Base-by-base conservation (phyloP, 2,329 filamentous ascomycete species). In the Penicillium olsonii region DNA sequence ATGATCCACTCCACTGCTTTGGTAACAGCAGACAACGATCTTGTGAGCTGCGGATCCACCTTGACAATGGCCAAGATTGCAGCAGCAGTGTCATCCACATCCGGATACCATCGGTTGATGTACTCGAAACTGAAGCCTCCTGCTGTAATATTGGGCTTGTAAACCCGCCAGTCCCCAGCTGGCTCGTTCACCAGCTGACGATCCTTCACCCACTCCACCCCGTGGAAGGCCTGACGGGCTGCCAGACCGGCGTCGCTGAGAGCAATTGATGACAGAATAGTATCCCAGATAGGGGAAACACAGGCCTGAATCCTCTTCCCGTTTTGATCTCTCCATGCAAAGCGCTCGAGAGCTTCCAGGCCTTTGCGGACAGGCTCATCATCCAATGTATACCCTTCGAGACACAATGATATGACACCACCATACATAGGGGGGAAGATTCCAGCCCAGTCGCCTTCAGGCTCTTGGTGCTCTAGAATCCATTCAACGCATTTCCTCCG, bases 201-300 rank as follows among this genome's bases (percentile, higher is more conserved):
- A 2, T 39, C 43, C 20, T 54, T 31, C 14, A 57, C 42, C 60
- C 60, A 60, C 11, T 38, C 27, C 4, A 59, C 40, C 2, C 38
- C 48, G 4, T 31, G 37, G 5, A 44, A 9, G 1, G 31, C 7
- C 4, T 24, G 18, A 6, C 26, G 15, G 17, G 27, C 22, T 8
- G 19, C 8, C 5, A 27, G 15, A 12, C 24, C 34, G 3, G 55
- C 54, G 46, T 66, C 67, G 26, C 53, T 54, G 3, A 73, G 54
- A 1, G 45, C 65, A 9, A 60, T 59, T 0, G 54, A 54, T 64
- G 68, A 71, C 7, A 72, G 48, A 2, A 53, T 53, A 0, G 68
- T 72, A 48, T 73, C 70, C 67, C 69, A 69, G 0, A 70, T 57
- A 0, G 69, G 64, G 0, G 64, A 66, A 1, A 65, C 50, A 19